Base-by-base conservation (phyloP, 169 alveolate species). In the Cryptosporidium baileyi region DNA sequence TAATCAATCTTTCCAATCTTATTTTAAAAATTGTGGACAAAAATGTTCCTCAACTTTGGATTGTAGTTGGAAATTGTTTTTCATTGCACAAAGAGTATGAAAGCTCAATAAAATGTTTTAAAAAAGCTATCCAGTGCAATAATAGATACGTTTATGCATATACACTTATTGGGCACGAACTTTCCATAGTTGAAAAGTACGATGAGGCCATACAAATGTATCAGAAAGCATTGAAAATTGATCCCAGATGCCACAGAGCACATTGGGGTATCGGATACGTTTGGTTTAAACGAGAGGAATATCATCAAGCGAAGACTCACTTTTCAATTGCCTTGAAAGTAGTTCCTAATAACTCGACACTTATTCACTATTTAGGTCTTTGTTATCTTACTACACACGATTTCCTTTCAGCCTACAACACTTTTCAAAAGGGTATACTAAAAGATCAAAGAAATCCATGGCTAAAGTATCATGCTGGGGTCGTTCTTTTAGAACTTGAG, bases 211-310 rank as follows among this genome's bases (percentile, higher is more conserved):
- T 89, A 63, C 91, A 89, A 43, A 89, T 93, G 67, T 94, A 92
- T 61, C 82, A 91, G 41, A 80, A 82, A 67, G 97, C 96, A 1
- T 60, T 82, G 38, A 82, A 93, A 63, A 90, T 88, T 40, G 95
- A 94, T 80, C 93, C 92, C 41, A 89, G 97, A 52, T 94, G 93
- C 41, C 93, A 91, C 11, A 94, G 93, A 49, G 95, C 97, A 9
- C 91, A 93, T 91, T 94, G 97, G 97, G 97, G 97, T 8, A 89
- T 92, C 7, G 97, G 97, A 40, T 91, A 92, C 82, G 92, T 94
- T 7, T 92, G 91, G 89, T 85, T 92, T 61, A 94, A 94, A 63
- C 90, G 93, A 74, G 96, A 94, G 88, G 93, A 92, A 52, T 94
- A 90, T 65, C 82, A 91, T 32, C 91, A 91, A 57, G 95, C 95